These are phyloP conservation scores for Alternaria burnsii DNA, from an alignment of 2,329 filamentous ascomycete species.

Conservation along the genomic window DNA sequence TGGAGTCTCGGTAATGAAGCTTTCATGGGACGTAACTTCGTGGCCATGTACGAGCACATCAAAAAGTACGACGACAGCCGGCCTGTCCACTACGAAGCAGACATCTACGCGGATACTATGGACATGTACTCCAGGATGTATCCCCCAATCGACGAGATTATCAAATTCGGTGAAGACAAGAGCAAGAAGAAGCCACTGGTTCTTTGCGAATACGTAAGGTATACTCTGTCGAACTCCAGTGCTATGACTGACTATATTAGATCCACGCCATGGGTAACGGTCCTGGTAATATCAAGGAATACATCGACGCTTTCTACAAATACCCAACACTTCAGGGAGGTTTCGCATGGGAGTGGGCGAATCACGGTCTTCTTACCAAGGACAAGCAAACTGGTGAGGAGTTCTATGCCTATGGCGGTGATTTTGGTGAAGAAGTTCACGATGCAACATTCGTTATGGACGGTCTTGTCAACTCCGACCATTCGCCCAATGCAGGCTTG, in stretches of 20 bases:
- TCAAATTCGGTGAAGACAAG: slow-evolving; percentile 56
- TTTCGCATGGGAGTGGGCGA: slow-evolving; percentile 58
- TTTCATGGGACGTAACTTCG: slow-evolving; percentile 74
- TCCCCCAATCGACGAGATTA: slow-evolving; percentile 61
- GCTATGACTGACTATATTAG: slow-evolving; percentile 15
- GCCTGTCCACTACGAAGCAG: slow-evolving; percentile 73
- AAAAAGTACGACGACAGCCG: slow-evolving; percentile 66
- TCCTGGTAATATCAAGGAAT: slow-evolving; percentile 73
- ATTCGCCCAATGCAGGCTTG: slow-evolving; percentile 53
- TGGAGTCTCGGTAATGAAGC: slow-evolving; percentile 80
- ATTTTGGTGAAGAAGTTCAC: slow-evolving; percentile 54
- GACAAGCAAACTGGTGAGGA: slow-evolving; percentile 49
- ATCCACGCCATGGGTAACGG: slow-evolving; percentile 77
- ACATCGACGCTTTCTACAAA: slow-evolving; percentile 69
- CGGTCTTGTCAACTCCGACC: slow-evolving; percentile 54
- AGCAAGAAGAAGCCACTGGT: slow-evolving; percentile 63
- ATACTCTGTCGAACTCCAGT: neutral
- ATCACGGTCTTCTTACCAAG: slow-evolving; percentile 55
- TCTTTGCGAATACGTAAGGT: slow-evolving; percentile 60
- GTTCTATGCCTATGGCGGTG: slow-evolving; percentile 56
- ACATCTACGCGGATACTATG: slow-evolving; percentile 65
- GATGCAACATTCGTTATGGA: slow-evolving; percentile 58
- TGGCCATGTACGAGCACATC: slow-evolving; percentile 71
- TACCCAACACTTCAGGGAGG: slow-evolving; percentile 71
- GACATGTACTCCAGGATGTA: slow-evolving; percentile 78